These are phyloP conservation scores for Zychaea mexicana DNA, from an alignment of 371 early-diverging fungal species.

Conservation along the genomic window DNA sequence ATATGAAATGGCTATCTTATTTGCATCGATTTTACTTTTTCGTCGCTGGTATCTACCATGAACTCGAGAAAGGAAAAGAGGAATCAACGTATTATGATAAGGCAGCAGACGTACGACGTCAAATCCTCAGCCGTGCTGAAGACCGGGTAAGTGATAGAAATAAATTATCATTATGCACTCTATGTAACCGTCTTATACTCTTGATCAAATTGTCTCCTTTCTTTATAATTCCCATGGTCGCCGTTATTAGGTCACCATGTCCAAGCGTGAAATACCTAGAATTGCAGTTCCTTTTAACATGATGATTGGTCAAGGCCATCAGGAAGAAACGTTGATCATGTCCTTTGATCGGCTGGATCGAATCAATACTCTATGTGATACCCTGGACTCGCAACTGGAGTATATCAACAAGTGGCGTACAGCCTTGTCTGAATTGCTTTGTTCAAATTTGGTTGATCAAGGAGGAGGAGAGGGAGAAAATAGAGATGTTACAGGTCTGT, in stretches of 20 bases:
- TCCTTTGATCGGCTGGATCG: slow-evolving; percentile 23
- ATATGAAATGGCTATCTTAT: slow-evolving; percentile 43
- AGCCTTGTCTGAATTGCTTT: slow-evolving; percentile 21
- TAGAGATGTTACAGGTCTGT: slow-evolving; percentile 25
- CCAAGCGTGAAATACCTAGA: background rate
- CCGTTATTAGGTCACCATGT: slow-evolving; percentile 7
- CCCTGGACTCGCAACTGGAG: slow-evolving; percentile 30
- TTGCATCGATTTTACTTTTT: slow-evolving; percentile 66
- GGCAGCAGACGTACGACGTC: slow-evolving; percentile 52
- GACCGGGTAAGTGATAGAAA: slow-evolving; percentile 20
- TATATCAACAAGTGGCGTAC: slow-evolving; percentile 27
- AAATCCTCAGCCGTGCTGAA: slow-evolving; percentile 29
- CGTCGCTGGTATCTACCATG: slow-evolving; percentile 56
- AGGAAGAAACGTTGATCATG: slow-evolving; percentile 17
- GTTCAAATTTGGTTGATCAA: slow-evolving; percentile 27
- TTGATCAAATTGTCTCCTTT: too few relatives aligned
- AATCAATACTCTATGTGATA: slow-evolving; percentile 19
- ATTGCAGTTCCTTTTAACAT: background rate
- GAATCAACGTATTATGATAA: slow-evolving; percentile 47
- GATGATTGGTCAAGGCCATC: background rate
- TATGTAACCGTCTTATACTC: too few relatives aligned
- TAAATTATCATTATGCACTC: background rate
- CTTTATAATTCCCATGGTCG: too few relatives aligned
- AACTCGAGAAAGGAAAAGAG: slow-evolving; percentile 30
- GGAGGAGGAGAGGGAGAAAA: slow-evolving; percentile 18